Evolutionary conservation across 2,329 filamentous ascomycete species (phyloP).

Genomic region (Botryotinia narcissicola): DNA sequence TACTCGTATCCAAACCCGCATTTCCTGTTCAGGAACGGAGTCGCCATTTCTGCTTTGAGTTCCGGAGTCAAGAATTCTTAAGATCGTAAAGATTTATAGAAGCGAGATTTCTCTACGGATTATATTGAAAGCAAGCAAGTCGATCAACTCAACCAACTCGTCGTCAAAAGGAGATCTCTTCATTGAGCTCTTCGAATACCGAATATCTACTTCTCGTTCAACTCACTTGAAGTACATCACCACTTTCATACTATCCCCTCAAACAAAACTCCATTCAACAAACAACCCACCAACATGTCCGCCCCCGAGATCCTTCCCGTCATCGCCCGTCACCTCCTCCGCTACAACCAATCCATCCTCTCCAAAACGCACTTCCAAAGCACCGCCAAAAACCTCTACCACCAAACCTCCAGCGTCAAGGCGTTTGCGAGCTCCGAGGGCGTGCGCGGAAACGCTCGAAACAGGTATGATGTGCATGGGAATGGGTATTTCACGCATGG

Average conservation of each 20-base stretch:
- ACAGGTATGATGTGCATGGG: background rate
- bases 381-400: background rate
- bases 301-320: background rate
- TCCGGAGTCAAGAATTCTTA: background rate
- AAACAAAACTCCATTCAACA: background rate
- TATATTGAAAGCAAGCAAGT: background rate
- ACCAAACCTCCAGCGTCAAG: background rate
- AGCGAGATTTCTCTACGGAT: background rate
- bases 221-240: background rate
- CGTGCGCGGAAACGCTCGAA: background rate
- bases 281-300: background rate
- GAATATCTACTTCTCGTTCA: background rate
- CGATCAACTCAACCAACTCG: background rate
- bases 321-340: slow-evolving; percentile 3
- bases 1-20: background rate
- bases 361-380: background rate
- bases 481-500: background rate
- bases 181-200: background rate
- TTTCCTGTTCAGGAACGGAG: slow-evolving; percentile 10
- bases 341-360: slow-evolving; percentile 3
- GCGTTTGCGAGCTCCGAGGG: background rate
- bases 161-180: background rate
- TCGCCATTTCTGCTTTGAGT: slow-evolving; percentile 1
- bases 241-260: background rate
- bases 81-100: background rate